Conservation (phyloP, 257 asterid species). For the Rehmannia glutinosa region DNA sequence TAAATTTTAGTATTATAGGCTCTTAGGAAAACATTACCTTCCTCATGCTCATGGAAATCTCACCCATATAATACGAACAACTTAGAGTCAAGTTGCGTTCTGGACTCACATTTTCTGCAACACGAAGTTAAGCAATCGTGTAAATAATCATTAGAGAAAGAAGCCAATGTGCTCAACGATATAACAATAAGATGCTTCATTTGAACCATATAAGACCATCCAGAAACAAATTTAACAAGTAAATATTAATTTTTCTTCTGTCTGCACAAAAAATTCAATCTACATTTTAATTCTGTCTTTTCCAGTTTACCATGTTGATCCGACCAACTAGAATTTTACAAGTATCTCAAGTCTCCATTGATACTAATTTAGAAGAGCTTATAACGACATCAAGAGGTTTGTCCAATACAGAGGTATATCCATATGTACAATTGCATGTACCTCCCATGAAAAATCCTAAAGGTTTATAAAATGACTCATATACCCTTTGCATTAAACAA, state of each 20-base stretch:
- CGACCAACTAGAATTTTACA: background rate
- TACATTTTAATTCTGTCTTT: background rate
- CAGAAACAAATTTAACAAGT: background rate
- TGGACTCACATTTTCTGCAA: slow-evolving; percentile 76
- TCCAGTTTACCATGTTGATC: slow-evolving; percentile 8
- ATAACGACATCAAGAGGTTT: background rate
- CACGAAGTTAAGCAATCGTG: slow-evolving; percentile 17
- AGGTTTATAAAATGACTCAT: background rate
- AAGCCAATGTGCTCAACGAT: slow-evolving; percentile 8
- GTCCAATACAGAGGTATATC: background rate
- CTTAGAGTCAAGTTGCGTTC: slow-evolving; percentile 73
- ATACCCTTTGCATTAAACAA: background rate
- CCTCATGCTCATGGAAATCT: slow-evolving; percentile 80
- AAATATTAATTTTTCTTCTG: background rate
- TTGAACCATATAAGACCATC: background rate
- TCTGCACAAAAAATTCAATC: background rate
- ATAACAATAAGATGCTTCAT: slow-evolving; percentile 9
- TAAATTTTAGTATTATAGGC: background rate
- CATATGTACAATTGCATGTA: background rate
- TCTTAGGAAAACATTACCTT: slow-evolving; percentile 47
- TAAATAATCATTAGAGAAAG: background rate
- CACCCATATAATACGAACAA: slow-evolving; percentile 90
- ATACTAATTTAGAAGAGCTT: background rate
- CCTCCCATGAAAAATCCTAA: background rate
- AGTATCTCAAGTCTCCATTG: background rate